phyloP scores from a whole-genome alignment of 768 basidiomycete genomes.

The Dioszegia aurantiaca region DNA sequence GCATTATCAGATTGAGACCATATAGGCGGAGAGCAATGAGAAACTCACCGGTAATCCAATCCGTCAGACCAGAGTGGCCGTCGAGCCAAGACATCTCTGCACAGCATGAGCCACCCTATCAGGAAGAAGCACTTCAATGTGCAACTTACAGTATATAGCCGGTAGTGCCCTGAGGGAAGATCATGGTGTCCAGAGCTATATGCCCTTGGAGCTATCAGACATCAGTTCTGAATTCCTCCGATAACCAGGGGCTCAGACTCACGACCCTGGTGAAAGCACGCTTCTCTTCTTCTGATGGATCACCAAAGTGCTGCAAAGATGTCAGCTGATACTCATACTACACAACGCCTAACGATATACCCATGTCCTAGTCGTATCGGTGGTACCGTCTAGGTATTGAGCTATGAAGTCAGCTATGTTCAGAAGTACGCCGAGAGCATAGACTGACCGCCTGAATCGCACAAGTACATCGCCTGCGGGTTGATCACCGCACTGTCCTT shows the following conservation, averaged over 20 bases:
- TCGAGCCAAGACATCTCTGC: constrained; percentile 23
- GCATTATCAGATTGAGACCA: constrained; percentile 1
- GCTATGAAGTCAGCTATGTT: constrained; percentile 6
- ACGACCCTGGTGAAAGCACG: constrained; percentile 82
- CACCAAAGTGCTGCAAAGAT: constrained; percentile 72
- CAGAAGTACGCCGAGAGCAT: neutral
- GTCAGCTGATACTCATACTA: neutral
- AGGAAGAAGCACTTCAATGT: no score
- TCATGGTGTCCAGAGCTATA: constrained; percentile 69
- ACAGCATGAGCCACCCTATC: neutral
- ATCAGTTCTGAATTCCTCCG: constrained; percentile 7
- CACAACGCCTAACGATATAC: constrained; percentile 57
- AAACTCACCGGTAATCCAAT: constrained; percentile 51
- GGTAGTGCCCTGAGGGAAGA: constrained; percentile 67
- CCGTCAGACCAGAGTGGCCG: constrained; percentile 46
- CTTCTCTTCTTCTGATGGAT: constrained; percentile 74
- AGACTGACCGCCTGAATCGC: constrained; percentile 76
- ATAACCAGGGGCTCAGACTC: constrained; percentile 47
- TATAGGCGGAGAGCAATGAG: neutral
- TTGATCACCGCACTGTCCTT: constrained; percentile 69
- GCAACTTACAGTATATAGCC: constrained; percentile 35
- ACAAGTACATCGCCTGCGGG: constrained; percentile 62
- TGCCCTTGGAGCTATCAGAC: constrained; percentile 44
- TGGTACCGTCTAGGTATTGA: constrained; percentile 65
- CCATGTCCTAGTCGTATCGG: constrained; percentile 88